A percentile compares a stretch with the other conserved stretches of the same genome.
phyloP scores from a whole-genome alignment of 2,329 filamentous ascomycete species.

The Phyllosticta paracitricarpa region DNA sequence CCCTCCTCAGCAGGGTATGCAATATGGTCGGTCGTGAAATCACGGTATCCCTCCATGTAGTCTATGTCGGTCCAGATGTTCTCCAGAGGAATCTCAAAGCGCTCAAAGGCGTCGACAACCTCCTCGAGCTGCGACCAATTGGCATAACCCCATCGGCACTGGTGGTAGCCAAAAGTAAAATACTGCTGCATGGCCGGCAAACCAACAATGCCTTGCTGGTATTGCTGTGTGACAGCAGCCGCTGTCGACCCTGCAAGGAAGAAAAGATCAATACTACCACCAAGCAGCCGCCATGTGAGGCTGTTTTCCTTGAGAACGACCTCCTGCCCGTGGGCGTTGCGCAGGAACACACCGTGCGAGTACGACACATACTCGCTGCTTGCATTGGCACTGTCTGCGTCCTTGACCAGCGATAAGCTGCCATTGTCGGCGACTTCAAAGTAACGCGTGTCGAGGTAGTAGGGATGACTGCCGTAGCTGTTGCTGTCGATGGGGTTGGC shows the following conservation, averaged over 20 bases:
- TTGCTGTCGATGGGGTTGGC: constrained; percentile 56
- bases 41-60: constrained; percentile 50
- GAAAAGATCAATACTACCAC: constrained; percentile 69
- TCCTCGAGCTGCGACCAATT: constrained; percentile 60
- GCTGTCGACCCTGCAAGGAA: constrained; percentile 67
- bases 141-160: constrained; percentile 73
- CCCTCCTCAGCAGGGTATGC: constrained; percentile 42
- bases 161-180: constrained; percentile 72
- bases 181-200: constrained; percentile 72
- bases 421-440: constrained; percentile 45
- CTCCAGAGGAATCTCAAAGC: constrained; percentile 46
- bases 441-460: constrained; percentile 73
- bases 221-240: constrained; percentile 58
- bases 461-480: constrained; percentile 66
- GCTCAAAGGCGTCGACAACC: constrained; percentile 43
- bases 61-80: constrained; percentile 38
- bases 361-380: constrained; percentile 51
- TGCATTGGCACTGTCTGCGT: constrained; percentile 19
- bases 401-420: constrained; percentile 43
- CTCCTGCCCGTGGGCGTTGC: constrained; percentile 70
- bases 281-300: constrained; percentile 64
- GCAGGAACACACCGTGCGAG: constrained; percentile 67
- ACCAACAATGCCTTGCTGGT: constrained; percentile 57
- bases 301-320: constrained; percentile 53
- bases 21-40: constrained; percentile 47